phyloP scores from a whole-genome alignment of 2,329 filamentous ascomycete genomes.

The Rutstroemia sydowiana region DNA sequence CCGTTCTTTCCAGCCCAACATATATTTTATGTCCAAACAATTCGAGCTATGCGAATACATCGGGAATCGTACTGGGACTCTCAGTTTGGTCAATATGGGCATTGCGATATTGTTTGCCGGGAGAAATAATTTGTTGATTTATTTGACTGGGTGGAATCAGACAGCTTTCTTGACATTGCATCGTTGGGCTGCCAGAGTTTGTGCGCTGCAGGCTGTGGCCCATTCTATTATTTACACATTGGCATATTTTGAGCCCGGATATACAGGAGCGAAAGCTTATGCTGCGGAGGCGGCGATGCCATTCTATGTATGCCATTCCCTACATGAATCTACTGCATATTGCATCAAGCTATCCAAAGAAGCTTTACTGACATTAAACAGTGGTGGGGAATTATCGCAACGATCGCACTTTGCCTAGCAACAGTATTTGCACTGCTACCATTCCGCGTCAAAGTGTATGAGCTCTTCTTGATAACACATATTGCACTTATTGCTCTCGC shows the following conservation, averaged over 20 bases:
- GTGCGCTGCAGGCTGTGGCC: conserved; percentile 37
- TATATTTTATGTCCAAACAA: conserved; percentile 5
- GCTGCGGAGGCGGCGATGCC: neutral
- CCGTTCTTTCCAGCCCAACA: conserved; percentile 5
- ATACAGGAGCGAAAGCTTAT: neutral
- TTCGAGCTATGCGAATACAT: conserved; percentile 30
- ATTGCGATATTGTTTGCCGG: conserved; percentile 12
- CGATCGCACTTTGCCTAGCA: conserved; percentile 12
- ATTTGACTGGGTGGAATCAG: conserved; percentile 35
- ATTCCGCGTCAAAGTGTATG: conserved; percentile 30
- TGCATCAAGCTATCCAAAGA: too few relatives aligned
- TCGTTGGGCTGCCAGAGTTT: conserved; percentile 40
- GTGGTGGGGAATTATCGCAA: conserved; percentile 36
- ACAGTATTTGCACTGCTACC: conserved; percentile 29
- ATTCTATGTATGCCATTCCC: neutral
- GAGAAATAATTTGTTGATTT: conserved; percentile 15
- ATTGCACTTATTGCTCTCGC: conserved; percentile 12
- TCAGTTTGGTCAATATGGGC: conserved; percentile 5
- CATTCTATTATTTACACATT: conserved; percentile 38
- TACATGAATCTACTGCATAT: too few relatives aligned
- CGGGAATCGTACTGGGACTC: conserved; percentile 7
- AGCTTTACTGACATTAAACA: neutral
- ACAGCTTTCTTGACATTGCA: conserved; percentile 42
- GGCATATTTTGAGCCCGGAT: conserved; percentile 24
- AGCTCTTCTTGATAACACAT: conserved; percentile 12